Evolutionary conservation across 805 yeast species (phyloP), one percentile per base, ranked within the genome.

Genomic region (Metschnikowia lochheadii): DNA sequence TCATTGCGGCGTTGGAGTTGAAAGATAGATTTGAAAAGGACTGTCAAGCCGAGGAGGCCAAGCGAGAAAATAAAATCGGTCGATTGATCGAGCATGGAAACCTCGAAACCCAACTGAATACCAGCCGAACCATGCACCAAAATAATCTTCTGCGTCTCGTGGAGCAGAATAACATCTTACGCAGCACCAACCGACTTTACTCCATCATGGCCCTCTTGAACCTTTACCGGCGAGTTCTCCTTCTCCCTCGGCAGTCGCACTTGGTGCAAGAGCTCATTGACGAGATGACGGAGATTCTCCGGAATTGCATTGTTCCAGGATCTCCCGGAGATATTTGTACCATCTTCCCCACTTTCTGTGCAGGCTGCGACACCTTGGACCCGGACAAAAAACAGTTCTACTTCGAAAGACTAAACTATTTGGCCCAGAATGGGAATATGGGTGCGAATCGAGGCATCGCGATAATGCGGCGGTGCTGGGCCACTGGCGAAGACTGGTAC

Each of bases 361-460:
- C 83, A 20, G 88, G 81, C 17, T 80, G 85, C 62, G 88, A 83
- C 55, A 72, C 78, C 6, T 54, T 68, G 13, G 73, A 78, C 49
- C 62, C 63, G 0, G 56, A 56, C 2, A 58, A 64, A 49, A 61
- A 80, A 31, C 56, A 60, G n/a, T 64, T 72, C 23, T 76, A 75
- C 53, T 52, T 63, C 21, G 56, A 61, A 11, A 66, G 84, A 37
- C 68, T 82, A 56, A 54, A 62, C 4, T 63, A 61, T 13, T 69
- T 82, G 58, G 70, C 70, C 17, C 65, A 65, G 36, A 64, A 67
- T 53, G 82, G 82, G 1, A 69, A 72, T 52, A 65, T 68, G 17
- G 73, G 70, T 53, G 78, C 78, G 8, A 56, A 56, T n/a, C 70
- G 71, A 53, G 79, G 83, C 6, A 64, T 78, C 11, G 70, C 65